These are phyloP conservation scores for Microdochium nivale DNA, from an alignment of 2,329 filamentous ascomycete species.

Conservation along the genomic window DNA sequence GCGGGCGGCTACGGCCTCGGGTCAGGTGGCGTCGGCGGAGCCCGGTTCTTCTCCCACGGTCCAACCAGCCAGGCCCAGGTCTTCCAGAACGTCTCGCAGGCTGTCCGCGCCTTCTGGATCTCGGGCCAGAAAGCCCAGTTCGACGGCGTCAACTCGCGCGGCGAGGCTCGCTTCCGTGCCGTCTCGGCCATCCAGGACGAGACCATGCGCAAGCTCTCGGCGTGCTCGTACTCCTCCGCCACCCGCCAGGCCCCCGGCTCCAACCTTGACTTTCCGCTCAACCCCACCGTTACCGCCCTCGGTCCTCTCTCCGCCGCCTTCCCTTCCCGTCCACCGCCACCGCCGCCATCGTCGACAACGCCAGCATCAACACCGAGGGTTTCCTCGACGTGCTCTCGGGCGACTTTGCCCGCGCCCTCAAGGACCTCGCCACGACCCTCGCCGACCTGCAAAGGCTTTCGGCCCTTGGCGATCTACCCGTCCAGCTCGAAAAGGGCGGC, in stretches of 20 bases:
- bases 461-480: slow-evolving; percentile 72
- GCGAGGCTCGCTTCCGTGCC: slow-evolving; percentile 70
- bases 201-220: slow-evolving; percentile 56
- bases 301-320: slow-evolving; percentile 57
- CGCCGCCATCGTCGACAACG: slow-evolving; percentile 29
- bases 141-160: slow-evolving; percentile 65
- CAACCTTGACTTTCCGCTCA: slow-evolving; percentile 80
- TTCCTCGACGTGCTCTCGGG: slow-evolving; percentile 77
- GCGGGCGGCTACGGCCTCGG: slow-evolving; percentile 83
- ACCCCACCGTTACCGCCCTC: slow-evolving; percentile 83
- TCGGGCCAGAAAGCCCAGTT: slow-evolving; percentile 84
- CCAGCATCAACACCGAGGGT: slow-evolving; percentile 71
- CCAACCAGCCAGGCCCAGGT: slow-evolving; percentile 83
- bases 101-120: slow-evolving; percentile 85
- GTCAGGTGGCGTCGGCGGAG: slow-evolving; percentile 59
- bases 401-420: slow-evolving; percentile 80
- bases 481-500: slow-evolving; percentile 63
- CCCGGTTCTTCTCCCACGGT: slow-evolving; percentile 83
- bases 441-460: slow-evolving; percentile 75
- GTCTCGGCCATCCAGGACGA: slow-evolving; percentile 71
- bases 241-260: slow-evolving; percentile 58
- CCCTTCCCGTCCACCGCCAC: slow-evolving; percentile 33
- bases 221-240: not conserved
- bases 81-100: slow-evolving; percentile 89
- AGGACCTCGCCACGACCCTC: slow-evolving; percentile 71